phyloP scores from a whole-genome alignment of 495 filamentous ascomycete genomes.

The Penicillium cataractarum region DNA sequence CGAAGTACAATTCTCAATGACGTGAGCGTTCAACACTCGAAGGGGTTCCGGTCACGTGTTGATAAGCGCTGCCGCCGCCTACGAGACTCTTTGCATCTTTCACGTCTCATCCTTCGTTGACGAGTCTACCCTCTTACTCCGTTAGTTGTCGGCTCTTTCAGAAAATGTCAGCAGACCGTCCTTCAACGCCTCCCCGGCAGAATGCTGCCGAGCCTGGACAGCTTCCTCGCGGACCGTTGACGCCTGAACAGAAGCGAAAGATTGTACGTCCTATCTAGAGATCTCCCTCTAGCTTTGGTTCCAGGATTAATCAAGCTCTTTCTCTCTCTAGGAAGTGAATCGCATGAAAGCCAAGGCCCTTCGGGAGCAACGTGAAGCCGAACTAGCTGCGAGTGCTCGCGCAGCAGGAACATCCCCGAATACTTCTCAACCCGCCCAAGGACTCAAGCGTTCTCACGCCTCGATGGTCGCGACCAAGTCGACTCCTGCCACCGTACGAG shows the following conservation, averaged over 20 bases:
- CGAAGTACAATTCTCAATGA: background rate
- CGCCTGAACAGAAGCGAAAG: slow-evolving; percentile 72
- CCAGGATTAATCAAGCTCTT: slow-evolving; percentile 11
- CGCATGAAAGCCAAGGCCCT: slow-evolving; percentile 91
- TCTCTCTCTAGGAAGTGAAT: slow-evolving; percentile 79
- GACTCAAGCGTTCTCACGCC: slow-evolving; percentile 63
- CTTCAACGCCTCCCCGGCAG: slow-evolving; percentile 64
- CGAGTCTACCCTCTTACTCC: background rate
- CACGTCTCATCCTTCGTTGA: background rate
- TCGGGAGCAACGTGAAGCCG: slow-evolving; percentile 68
- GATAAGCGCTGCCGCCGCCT: slow-evolving; percentile 8
- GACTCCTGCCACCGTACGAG: slow-evolving; percentile 65
- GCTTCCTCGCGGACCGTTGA: slow-evolving; percentile 58
- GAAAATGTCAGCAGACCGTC: slow-evolving; percentile 45
- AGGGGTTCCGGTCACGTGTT: slow-evolving; percentile 10
- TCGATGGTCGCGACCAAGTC: slow-evolving; percentile 63
- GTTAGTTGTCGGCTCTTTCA: background rate
- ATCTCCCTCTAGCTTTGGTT: background rate
- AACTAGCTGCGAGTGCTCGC: slow-evolving; percentile 41
- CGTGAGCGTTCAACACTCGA: background rate
- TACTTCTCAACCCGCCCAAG: slow-evolving; percentile 37
- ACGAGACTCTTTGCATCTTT: background rate
- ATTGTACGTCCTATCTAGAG: slow-evolving; percentile 52
- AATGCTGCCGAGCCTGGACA: slow-evolving; percentile 41
- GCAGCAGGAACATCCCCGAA: slow-evolving; percentile 18